phyloP scores from a whole-genome alignment of 768 basidiomycete genomes.

The Phanerodontia chrysosporium region DNA sequence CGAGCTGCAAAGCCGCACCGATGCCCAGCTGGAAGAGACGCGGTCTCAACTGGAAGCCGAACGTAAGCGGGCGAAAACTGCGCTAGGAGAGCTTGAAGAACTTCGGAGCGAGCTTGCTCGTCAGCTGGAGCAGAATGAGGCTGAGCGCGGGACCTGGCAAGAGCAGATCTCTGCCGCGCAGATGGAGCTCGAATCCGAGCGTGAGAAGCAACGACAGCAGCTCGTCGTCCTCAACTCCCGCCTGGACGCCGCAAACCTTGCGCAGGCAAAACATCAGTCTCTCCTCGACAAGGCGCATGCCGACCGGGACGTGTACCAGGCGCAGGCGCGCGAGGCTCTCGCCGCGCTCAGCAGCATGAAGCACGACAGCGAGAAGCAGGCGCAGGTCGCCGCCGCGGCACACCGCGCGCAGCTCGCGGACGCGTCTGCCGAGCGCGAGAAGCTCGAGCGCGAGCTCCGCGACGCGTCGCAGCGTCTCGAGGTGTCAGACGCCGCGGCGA shows the following conservation, averaged over 20 bases:
- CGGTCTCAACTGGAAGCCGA: too few species aligned
- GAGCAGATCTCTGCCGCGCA: too few species aligned
- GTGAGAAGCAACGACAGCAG: background rate
- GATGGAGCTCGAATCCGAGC: too few species aligned
- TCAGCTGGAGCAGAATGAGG: too few species aligned
- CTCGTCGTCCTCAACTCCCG: background rate
- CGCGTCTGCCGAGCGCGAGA: too few species aligned
- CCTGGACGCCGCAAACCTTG: background rate
- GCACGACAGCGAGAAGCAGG: background rate
- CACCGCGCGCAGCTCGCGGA: background rate
- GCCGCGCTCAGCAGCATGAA: background rate
- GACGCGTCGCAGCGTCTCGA: background rate
- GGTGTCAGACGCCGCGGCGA: background rate
- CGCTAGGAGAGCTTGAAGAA: too few species aligned
- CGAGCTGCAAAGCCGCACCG: too few species aligned
- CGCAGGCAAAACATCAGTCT: background rate
- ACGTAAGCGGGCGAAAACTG: too few species aligned
- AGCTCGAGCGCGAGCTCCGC: too few species aligned
- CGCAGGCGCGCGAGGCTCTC: background rate
- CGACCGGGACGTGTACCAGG: background rate
- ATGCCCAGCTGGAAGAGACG: too few species aligned
- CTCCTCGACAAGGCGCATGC: background rate
- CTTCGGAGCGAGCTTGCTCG: too few species aligned
- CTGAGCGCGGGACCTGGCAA: too few species aligned
- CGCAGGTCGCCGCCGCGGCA: background rate